Base-by-base conservation (phyloP, 208 protist species). In the Leptomonas pyrrhocoris region DNA sequence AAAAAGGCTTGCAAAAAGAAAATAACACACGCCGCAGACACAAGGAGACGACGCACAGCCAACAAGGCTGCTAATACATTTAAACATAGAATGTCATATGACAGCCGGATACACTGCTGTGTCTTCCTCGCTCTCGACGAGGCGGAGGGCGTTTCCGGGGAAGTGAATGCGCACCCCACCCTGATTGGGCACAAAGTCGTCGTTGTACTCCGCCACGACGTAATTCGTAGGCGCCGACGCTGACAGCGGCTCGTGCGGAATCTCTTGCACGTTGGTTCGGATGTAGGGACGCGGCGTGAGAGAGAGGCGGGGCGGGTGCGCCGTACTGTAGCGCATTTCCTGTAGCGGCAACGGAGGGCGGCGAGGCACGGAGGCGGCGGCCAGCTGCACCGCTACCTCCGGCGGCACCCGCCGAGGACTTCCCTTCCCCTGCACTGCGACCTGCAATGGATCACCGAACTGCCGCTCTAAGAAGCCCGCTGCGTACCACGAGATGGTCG, bases 401-500 rank as follows among this genome's bases (percentile, higher is more conserved):
- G 58, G 63, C 25, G 46, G 27, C 30, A 31, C 43, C 11, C 54
- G 58, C 11, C 13, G 49, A 9, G 36, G 45, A 18, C 30, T 5
- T 5, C 54, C 11, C 45, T 48, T 48, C 1, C 69, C 59, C 18
- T 56, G 54, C 25, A 40, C 16, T 13, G 57, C 49, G 4, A 61
- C 27, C 50, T 50, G 62, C 34, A 71, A 23, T 27, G 51, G 46
- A 25, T 61, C 68, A 36, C 76, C 68, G 30, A 79, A 87, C 40
- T 81, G 66, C 18, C 48, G 49, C 54, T 92, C 80, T 23, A 89
- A 38, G 40, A 81, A 78, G n/a, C 74, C 85, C 27, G 83, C 68
- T 0, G 68, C 46, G 42, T 81, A 64, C 83, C 83, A 92, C 27
- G 76, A 74, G 68, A 76, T 82, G 36, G 79, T 74, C 21, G 81